Base-by-base conservation (phyloP, 2,329 filamentous ascomycete genomes). In the Apiospora saccharicola region DNA sequence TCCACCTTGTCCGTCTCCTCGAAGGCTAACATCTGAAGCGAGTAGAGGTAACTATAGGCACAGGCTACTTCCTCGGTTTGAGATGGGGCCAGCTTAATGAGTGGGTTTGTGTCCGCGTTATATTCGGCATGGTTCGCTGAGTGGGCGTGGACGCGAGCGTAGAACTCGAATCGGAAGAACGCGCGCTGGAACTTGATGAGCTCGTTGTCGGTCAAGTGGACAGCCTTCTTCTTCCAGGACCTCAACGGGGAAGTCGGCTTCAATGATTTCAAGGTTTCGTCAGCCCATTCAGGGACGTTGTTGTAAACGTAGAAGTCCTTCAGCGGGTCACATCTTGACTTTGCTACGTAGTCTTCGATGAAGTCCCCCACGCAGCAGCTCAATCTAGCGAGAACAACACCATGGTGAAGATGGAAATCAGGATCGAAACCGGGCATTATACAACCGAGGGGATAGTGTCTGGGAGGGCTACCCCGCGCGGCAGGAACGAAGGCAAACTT, bases 131-230 rank as follows among this genome's bases (percentile, higher is more conserved):
- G 1, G 4, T 0, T 2, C 22, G 37, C 2, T 12, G 41, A 13
- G 57, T 64, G 34, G 57, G 57, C 57, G 57, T 64, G 30, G 4
- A 64, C 57, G 22, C 57, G 57, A 13, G 30, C 19, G n/a, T 64
- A 64, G 19, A 64, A 41, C 57, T 64, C 57, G 19, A 64, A 64
- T 3, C 57, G 57, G 10, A 64, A 64, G 22, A 64, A 64, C 1
- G 57, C 57, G 34, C 57, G 57, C 22, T 64, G 57, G 57, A 64
- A 64, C 30, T 41, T 64, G 57, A 41, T 41, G 57, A 41, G 57
- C 34, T 64, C 57, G 19, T 64, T 34, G n/a, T 41, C 41, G 22
- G 34, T 41, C 34, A 64, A 41, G 3, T 3, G 57, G 13, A 30
- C 7, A 13, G 22, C n/a, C n/a, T 51, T 26, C 37, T 41, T 41